These are phyloP conservation scores for Arabidopsis suecica DNA, from an alignment of 345 rosid species.

Conservation along the genomic window DNA sequence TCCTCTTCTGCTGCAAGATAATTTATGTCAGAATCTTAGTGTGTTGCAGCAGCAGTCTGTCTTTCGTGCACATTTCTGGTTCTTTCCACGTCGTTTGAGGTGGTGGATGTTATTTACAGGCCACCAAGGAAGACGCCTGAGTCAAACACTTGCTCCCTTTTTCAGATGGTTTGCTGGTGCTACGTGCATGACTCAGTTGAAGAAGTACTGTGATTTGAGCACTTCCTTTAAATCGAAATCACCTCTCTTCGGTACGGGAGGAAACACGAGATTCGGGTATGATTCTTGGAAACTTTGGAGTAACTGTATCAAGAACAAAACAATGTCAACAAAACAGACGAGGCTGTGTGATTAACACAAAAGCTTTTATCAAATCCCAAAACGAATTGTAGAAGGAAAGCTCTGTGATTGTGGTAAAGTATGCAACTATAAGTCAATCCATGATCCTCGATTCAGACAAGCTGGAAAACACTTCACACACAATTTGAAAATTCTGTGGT, in stretches of 20 bases:
- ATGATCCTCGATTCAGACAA: too few species aligned
- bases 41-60: slow-evolving; percentile 3
- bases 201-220: slow-evolving; percentile 81
- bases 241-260: slow-evolving; percentile 86
- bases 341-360: background rate
- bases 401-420: too few species aligned
- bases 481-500: background rate
- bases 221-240: slow-evolving; percentile 79
- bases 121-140: slow-evolving; percentile 33
- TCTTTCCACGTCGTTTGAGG: slow-evolving; percentile 9
- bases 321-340: slow-evolving; percentile 24
- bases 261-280: slow-evolving; percentile 72
- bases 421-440: too few species aligned
- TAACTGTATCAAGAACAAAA: slow-evolving; percentile 59
- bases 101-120: slow-evolving; percentile 42
- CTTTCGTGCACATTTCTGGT: slow-evolving; percentile 13
- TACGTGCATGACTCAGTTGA: slow-evolving; percentile 63
- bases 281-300: slow-evolving; percentile 80
- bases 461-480: background rate
- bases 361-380: slow-evolving; percentile 10
- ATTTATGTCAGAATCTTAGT: slow-evolving; percentile 26
- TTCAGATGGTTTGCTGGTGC: background rate
- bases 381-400: too few species aligned
- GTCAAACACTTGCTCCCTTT: slow-evolving; percentile 22
- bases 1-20: slow-evolving; percentile 35